Conservation (phyloP, 306 rosid species). For the Biancaea sappan region DNA sequence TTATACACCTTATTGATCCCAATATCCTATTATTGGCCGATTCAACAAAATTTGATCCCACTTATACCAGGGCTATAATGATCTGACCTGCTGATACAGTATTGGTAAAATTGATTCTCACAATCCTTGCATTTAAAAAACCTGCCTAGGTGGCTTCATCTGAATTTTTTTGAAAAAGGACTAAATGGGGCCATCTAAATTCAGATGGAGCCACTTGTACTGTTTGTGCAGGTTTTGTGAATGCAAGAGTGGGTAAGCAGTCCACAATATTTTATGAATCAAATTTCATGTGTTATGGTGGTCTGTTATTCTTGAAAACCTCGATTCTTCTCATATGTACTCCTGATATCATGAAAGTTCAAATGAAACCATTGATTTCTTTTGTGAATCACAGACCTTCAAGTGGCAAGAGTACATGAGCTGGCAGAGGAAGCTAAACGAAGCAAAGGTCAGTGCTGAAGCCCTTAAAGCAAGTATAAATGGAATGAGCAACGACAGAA, state of each 20-base stretch:
- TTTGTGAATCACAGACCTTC: slow-evolving; percentile 57
- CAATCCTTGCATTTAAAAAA: slow-evolving; percentile 23
- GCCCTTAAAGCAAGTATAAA: slow-evolving; percentile 71
- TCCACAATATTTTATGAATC: not conserved
- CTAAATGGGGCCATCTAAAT: not conserved
- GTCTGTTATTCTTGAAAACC: not conserved
- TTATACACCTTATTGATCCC: too few species aligned
- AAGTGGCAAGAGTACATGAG: slow-evolving; percentile 91
- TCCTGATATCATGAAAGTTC: slow-evolving; percentile 25
- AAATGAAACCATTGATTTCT: slow-evolving; percentile 31
- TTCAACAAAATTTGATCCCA: not conserved
- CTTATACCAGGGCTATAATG: not conserved
- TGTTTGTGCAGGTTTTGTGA: slow-evolving; percentile 25
- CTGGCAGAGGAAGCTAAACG: slow-evolving; percentile 85
- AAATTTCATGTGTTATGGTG: not conserved
- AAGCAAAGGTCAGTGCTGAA: slow-evolving; percentile 80
- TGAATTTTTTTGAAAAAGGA: not conserved
- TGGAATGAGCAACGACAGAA: slow-evolving; percentile 41
- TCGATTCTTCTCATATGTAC: not conserved
- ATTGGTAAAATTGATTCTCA: not conserved
- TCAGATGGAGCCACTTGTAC: not conserved
- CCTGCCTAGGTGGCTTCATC: slow-evolving; percentile 25
- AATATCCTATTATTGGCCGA: not conserved
- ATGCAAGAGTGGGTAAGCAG: slow-evolving; percentile 8
- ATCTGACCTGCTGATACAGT: not conserved